phyloP scores from a whole-genome alignment of 495 filamentous ascomycete species.

The Neohortaea acidophila region DNA sequence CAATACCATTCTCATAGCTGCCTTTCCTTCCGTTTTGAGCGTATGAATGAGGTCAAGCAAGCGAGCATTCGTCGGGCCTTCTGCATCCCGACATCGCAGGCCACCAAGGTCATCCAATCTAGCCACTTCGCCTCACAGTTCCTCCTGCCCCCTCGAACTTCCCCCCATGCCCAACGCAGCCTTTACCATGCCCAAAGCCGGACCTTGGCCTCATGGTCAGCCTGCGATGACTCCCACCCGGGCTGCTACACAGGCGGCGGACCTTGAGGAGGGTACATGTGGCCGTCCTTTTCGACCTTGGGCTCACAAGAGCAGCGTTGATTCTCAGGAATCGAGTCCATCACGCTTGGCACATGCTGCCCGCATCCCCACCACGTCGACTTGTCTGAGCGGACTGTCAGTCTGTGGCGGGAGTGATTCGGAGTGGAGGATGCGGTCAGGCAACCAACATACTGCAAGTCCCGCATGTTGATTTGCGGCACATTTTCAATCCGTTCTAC shows the following conservation, averaged over 20 bases:
- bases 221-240: too few species aligned
- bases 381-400: slow-evolving; percentile 19
- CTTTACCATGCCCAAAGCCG: slow-evolving; percentile 3
- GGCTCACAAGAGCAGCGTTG: slow-evolving; percentile 36
- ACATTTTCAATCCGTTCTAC: slow-evolving; percentile 29
- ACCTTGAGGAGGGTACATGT: slow-evolving; percentile 22
- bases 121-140: slow-evolving; percentile 1
- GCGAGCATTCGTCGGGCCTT: too few species aligned
- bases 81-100: too few species aligned
- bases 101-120: too few species aligned
- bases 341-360: slow-evolving; percentile 26
- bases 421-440: background rate
- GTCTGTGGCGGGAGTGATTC: slow-evolving; percentile 1
- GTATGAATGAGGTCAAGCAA: too few species aligned
- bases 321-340: slow-evolving; percentile 29
- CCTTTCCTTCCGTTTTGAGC: too few species aligned
- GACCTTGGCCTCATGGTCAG: slow-evolving; percentile 4
- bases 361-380: slow-evolving; percentile 28
- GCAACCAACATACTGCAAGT: slow-evolving; percentile 27
- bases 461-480: slow-evolving; percentile 24
- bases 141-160: background rate
- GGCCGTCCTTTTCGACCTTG: slow-evolving; percentile 26
- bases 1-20: too few species aligned
- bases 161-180: slow-evolving; percentile 1
- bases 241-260: slow-evolving; percentile 6